Conservation (phyloP, 2,329 filamentous ascomycete species). For the Fusarium miscanthi region DNA sequence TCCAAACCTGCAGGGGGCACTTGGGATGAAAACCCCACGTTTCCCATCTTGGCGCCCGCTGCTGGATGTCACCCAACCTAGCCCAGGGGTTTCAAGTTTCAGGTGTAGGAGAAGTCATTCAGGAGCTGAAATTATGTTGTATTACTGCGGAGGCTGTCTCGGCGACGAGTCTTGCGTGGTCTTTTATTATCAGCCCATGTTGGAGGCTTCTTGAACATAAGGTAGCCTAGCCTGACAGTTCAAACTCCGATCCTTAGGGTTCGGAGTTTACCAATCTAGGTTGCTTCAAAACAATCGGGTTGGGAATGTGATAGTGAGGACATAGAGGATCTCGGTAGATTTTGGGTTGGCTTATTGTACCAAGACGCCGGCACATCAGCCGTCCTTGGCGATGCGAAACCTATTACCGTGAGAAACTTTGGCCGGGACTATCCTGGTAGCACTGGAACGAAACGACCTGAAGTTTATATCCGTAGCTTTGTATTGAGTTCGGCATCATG, state of each 20-base stretch:
- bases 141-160: background rate
- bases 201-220: background rate
- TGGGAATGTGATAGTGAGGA: no score
- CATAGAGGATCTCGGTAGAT: accelerated
- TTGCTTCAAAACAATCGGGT: accelerated
- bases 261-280: accelerated
- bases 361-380: background rate
- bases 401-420: background rate
- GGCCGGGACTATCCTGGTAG: accelerated
- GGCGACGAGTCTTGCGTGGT: background rate
- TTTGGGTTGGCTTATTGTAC: accelerated
- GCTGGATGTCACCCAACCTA: background rate
- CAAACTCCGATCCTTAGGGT: accelerated
- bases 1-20: background rate
- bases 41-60: background rate
- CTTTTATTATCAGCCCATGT: background rate
- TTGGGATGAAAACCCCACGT: background rate
- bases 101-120: background rate
- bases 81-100: background rate
- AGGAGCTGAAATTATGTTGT: background rate
- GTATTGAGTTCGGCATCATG: background rate
- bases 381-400: background rate
- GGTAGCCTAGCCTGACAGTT: accelerated
- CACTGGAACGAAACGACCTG: background rate
- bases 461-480: background rate